These are phyloP conservation scores for Suhomyces sp. DNA, from an alignment of 805 yeast species.

Conservation along the genomic window DNA sequence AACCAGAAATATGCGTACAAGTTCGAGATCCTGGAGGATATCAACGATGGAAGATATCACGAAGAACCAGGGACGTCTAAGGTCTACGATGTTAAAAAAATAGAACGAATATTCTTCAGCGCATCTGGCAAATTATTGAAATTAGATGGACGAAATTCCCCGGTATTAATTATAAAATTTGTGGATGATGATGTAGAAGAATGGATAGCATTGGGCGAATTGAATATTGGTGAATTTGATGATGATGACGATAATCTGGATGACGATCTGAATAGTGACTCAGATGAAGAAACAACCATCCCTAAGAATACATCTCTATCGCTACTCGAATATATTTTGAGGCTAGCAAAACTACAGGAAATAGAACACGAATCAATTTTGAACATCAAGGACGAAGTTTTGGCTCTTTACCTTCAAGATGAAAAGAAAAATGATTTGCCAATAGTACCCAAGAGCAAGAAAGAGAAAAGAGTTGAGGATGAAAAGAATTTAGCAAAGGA, in stretches of 20 bases:
- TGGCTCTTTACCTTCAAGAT: conserved; percentile 60
- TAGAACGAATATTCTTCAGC: conserved; percentile 60
- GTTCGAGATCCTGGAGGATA: conserved; percentile 52
- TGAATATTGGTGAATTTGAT: conserved; percentile 15
- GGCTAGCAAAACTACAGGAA: conserved; percentile 60
- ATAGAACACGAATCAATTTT: conserved; percentile 55
- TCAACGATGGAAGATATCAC: conserved; percentile 72
- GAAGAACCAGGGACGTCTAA: conserved; percentile 40
- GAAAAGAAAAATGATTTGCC: conserved; percentile 28
- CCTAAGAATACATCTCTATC: conserved; percentile 43
- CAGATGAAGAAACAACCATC: not conserved
- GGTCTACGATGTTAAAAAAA: conserved; percentile 35
- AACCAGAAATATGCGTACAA: conserved; percentile 38
- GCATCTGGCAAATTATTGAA: conserved; percentile 67
- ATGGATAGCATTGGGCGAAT: conserved; percentile 22
- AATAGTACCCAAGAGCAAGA: conserved; percentile 17
- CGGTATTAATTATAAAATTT: conserved; percentile 65
- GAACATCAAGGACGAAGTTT: conserved; percentile 63
- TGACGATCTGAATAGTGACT: conserved; percentile 5
- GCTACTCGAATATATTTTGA: conserved; percentile 59
- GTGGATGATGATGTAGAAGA: conserved; percentile 14
- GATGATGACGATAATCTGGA: conserved; percentile 12
- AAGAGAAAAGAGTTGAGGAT: conserved; percentile 13
- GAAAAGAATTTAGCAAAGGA: conserved; percentile 13
- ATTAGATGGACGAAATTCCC: conserved; percentile 59